A percentile compares a stretch with the other conserved stretches of the same genome.
phyloP scores from a whole-genome alignment of 306 rosid genomes.

The Inga laurina region DNA sequence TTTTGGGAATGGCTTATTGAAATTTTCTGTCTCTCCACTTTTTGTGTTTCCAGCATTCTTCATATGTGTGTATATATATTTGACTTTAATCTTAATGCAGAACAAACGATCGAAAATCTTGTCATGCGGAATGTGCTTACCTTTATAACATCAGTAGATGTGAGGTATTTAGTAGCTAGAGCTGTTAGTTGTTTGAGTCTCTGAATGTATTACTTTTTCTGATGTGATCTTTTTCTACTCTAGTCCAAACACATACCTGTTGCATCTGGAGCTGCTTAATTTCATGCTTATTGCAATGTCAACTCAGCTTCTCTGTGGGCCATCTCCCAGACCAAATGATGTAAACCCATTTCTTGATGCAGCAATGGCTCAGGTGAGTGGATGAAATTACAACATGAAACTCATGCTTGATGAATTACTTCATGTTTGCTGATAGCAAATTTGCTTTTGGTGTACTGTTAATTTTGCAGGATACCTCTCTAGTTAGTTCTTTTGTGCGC shows the following conservation, averaged over 20 bases:
- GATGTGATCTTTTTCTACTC: constrained; percentile 33
- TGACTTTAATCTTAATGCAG: constrained; percentile 55
- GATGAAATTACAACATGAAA: constrained; percentile 32
- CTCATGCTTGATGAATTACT: constrained; percentile 27
- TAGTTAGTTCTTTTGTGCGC: constrained; percentile 68
- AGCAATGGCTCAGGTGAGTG: constrained; percentile 86
- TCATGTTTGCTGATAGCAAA: constrained; percentile 18
- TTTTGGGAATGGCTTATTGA: constrained; percentile 1
- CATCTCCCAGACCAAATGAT: constrained; percentile 85
- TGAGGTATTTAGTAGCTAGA: constrained; percentile 66
- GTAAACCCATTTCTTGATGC: constrained; percentile 93
- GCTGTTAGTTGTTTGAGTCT: constrained; percentile 37
- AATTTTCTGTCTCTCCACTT: background rate
- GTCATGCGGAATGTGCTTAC: constrained; percentile 69
- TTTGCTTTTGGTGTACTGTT: constrained; percentile 33
- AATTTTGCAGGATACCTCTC: constrained; percentile 78
- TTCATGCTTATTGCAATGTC: constrained; percentile 93
- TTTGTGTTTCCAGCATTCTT: constrained; percentile 16
- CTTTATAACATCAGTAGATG: constrained; percentile 79
- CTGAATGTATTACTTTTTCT: constrained; percentile 36
- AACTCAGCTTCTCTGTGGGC: constrained; percentile 95
- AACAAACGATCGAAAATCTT: constrained; percentile 64
- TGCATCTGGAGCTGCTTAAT: constrained; percentile 92
- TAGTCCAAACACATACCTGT: constrained; percentile 67
- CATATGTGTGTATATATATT: background rate